Evolutionary conservation across 306 rosid species (phyloP).

Genomic region (Trichosanthes truncata): DNA sequence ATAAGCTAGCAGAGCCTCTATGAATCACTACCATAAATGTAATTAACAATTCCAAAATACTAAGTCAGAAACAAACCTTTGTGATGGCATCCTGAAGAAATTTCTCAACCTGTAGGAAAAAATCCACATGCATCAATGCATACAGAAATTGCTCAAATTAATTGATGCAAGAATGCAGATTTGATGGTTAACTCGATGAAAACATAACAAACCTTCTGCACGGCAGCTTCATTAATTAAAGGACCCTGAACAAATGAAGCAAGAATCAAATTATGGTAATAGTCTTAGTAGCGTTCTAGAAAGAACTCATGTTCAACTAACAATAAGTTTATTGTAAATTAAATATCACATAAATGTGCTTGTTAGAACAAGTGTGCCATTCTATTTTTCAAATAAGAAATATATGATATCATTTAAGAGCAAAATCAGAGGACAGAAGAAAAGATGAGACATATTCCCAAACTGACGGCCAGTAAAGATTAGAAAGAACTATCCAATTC

Average conservation of each 20-base stretch:
- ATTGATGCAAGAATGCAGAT: not conserved
- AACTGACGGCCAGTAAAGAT: not conserved
- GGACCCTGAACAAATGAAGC: slow-evolving; percentile 61
- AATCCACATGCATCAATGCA: slow-evolving; percentile 16
- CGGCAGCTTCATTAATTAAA: slow-evolving; percentile 96
- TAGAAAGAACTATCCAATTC: not conserved
- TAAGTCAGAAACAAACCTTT: slow-evolving; percentile 54
- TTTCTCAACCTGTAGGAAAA: slow-evolving; percentile 61
- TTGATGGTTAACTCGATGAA: not conserved
- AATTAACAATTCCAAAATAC: slow-evolving; percentile 9
- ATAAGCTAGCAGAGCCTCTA: not conserved
- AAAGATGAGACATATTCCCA: not conserved
- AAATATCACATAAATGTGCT: not conserved
- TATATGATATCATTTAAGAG: not conserved
- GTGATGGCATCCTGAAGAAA: slow-evolving; percentile 72
- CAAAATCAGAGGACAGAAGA: not conserved
- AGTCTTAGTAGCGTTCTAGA: not conserved
- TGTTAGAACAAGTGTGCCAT: not conserved
- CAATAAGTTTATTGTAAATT: not conserved
- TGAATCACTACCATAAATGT: not conserved
- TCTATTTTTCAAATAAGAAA: not conserved
- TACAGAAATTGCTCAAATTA: not conserved
- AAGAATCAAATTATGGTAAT: not conserved
- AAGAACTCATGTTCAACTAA: not conserved
- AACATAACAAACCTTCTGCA: slow-evolving; percentile 51